Evolutionary conservation across 1,284 basidiomycete genomes (phyloP), one percentile per base, ranked within the genome.

Genomic region (Ceratobasidium theobromae): DNA sequence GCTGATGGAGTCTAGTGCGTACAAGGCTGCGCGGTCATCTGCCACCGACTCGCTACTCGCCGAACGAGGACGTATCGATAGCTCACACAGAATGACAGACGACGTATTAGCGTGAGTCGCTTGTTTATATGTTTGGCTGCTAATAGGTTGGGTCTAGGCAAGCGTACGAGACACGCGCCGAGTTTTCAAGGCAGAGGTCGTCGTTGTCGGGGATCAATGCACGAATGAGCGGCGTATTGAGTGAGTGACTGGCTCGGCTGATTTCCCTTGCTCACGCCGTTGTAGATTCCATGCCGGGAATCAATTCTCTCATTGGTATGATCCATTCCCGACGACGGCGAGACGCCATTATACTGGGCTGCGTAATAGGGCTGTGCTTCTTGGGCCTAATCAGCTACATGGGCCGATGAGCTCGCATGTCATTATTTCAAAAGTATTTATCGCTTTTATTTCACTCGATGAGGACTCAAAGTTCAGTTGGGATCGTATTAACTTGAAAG

Each of bases 161-260:
- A 86, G 97, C 97, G 30, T 97, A 98, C 73, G 96, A 95, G 71
- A 98, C 96, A 0, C 87, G 96, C n/a, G 83, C 91, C 35, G 95
- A 98, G 75, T 97, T 99, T 76, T 80, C 83, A n/a, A 83, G 86
- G 54, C 97, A 99, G 77, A 83, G 92, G 18, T 76, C 81, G 3
- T 85, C 88, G 30, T 78, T 99, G 41, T 77, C 84, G 8, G 82
- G 85, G 21, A 93, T 97, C 71, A 91, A 92, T 74, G 79, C 85
- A 8, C 85, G 95, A 23, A 95, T 99, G 86, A 77, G 82, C 53
- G 83, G 86, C 55, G 91, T 95, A 18, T 78, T 96, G 18, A 87
- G 93, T 93, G 71, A 68, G 89, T 80, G 25, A n/a, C 8, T 52
- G 30, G 12, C 12, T 30, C 46, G 53, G 40, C 41, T 43, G 46